These are phyloP conservation scores for Gossypium gossypioides DNA, from an alignment of 441 rosid genomes.

Conservation along the genomic window DNA sequence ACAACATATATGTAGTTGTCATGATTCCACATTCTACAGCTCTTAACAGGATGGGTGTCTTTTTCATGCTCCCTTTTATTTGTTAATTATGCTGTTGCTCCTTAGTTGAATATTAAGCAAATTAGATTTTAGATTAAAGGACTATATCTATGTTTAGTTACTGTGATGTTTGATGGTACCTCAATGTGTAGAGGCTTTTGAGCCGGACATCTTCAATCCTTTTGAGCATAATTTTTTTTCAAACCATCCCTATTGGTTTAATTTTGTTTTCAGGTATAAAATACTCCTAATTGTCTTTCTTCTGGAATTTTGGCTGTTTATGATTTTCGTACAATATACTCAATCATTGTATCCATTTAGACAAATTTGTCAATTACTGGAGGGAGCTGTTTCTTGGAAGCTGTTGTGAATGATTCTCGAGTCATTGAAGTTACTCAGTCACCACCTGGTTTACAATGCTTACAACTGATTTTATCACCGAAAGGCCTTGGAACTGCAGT, in stretches of 20 bases:
- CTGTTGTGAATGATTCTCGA: conserved; percentile 68
- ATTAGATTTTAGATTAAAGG: neutral
- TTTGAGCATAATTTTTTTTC: neutral
- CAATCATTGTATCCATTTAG: conserved; percentile 26
- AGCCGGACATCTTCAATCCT: neutral
- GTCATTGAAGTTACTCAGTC: conserved; percentile 69
- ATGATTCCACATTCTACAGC: neutral
- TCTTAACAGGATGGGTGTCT: neutral
- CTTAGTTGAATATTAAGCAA: neutral
- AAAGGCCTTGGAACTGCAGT: conserved; percentile 75
- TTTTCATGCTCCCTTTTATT: neutral
- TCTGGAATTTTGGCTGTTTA: neutral
- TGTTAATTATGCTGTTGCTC: neutral
- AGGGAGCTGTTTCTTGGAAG: conserved; percentile 88
- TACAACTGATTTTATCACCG: conserved; percentile 62
- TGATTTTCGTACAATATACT: neutral
- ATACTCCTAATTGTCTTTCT: neutral
- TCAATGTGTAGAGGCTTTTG: neutral
- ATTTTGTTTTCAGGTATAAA: conserved; percentile 6
- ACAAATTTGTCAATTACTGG: conserved; percentile 77
- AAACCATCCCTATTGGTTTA: neutral
- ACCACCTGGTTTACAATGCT: conserved; percentile 67
- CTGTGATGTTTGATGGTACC: neutral
- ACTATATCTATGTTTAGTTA: neutral
- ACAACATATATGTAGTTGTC: neutral